Percentiles rank a stretch among this genome's conserved stretches.
Evolutionary conservation across 495 filamentous ascomycete species (phyloP).

Genomic region (Aspergillus wentii): DNA sequence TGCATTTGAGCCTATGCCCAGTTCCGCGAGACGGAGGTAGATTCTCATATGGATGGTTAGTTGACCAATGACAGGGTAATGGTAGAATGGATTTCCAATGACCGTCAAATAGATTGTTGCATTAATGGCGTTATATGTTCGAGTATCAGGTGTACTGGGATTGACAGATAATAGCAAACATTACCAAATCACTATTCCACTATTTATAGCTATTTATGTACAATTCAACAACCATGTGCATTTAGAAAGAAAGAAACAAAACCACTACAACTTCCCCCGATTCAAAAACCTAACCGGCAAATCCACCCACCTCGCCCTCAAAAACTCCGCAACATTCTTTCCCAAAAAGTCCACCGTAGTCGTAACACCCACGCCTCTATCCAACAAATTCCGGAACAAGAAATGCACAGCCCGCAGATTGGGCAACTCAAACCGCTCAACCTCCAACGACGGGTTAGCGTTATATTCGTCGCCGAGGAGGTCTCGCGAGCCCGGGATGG

Average conservation of each 20-base stretch:
- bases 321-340: conserved; percentile 53
- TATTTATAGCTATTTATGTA: too few relatives aligned
- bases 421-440: conserved; percentile 49
- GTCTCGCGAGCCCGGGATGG: conserved; percentile 26
- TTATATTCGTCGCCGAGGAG: conserved; percentile 37
- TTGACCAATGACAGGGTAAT: too few relatives aligned
- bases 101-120: too few relatives aligned
- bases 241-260: not conserved
- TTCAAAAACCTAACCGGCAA: conserved; percentile 39
- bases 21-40: conserved; percentile 13
- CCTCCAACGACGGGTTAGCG: conserved; percentile 30
- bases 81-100: too few relatives aligned
- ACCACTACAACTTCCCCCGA: conserved; percentile 27
- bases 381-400: conserved; percentile 49
- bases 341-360: conserved; percentile 49
- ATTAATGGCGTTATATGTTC: too few relatives aligned
- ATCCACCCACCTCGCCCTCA: conserved; percentile 45
- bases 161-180: too few relatives aligned
- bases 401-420: conserved; percentile 46
- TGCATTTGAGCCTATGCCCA: conserved; percentile 65
- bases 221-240: too few relatives aligned
- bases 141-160: too few relatives aligned
- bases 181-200: too few relatives aligned
- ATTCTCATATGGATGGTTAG: too few relatives aligned
- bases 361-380: conserved; percentile 47